Percentiles rank a stretch among this genome's conserved stretches.
Evolutionary conservation across 495 filamentous ascomycete genomes (phyloP).

Genomic region (Cairneyella variabilis): DNA sequence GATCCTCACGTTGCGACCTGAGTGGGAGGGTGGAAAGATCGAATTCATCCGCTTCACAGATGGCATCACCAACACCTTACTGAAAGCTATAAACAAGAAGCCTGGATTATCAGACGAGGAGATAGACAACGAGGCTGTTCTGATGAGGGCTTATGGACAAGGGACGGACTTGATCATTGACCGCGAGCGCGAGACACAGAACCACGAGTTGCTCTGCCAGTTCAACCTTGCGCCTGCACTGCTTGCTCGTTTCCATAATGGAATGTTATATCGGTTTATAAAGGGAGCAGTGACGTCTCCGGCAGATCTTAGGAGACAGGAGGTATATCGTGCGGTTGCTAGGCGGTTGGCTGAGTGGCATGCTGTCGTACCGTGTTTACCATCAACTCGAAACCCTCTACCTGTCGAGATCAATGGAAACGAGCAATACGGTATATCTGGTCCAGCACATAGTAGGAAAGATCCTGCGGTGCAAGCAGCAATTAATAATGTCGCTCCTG

Average conservation of each 20-base stretch:
- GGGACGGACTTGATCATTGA: conserved; percentile 96
- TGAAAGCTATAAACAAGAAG: conserved; percentile 80
- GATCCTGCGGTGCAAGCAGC: conserved; percentile 37
- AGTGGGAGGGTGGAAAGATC: conserved; percentile 82
- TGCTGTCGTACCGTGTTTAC: conserved; percentile 64
- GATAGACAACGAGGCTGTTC: conserved; percentile 80
- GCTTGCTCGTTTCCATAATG: conserved; percentile 91
- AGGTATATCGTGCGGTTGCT: conserved; percentile 80
- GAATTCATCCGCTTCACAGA: conserved; percentile 92
- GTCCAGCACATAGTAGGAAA: conserved; percentile 21
- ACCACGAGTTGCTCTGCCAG: conserved; percentile 67
- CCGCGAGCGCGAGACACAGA: conserved; percentile 75
- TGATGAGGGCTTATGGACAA: conserved; percentile 91
- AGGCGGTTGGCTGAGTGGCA: conserved; percentile 89
- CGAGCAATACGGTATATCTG: conserved; percentile 21
- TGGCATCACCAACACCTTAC: conserved; percentile 95
- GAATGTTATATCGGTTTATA: conserved; percentile 90
- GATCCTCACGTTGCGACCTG: conserved; percentile 73
- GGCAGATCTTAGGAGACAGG: conserved; percentile 65
- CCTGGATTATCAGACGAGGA: conserved; percentile 72
- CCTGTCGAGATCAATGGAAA: conserved; percentile 30
- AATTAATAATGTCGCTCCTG: conserved; percentile 54
- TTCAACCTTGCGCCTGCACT: conserved; percentile 79
- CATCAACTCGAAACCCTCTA: conserved; percentile 30
- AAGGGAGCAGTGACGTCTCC: conserved; percentile 74